Evolutionary conservation across 2,329 filamentous ascomycete genomes (phyloP).

Genomic region (Nemania bipapillata): DNA sequence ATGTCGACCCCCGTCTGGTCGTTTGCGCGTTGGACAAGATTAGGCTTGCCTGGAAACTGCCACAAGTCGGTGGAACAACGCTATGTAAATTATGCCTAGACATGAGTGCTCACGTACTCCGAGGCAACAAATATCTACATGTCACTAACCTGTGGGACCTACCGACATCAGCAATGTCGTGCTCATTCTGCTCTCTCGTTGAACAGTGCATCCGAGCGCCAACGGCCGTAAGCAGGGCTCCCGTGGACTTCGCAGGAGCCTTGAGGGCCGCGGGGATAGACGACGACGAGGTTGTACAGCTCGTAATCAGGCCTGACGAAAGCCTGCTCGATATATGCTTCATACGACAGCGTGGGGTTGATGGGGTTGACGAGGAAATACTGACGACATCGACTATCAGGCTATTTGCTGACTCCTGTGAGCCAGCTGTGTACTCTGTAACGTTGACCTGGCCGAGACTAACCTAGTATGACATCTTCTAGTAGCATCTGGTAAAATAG

Average conservation of each 20-base stretch:
- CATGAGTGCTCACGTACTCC: constrained; percentile 3
- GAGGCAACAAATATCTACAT: background rate
- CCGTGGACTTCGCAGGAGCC: constrained; percentile 1
- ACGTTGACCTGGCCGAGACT: background rate
- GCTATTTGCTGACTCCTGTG: constrained; percentile 9
- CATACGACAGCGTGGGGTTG: background rate
- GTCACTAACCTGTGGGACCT: constrained; percentile 10
- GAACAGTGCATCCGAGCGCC: constrained; percentile 19
- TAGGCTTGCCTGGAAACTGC: background rate
- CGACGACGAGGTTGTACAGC: background rate
- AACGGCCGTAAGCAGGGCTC: background rate
- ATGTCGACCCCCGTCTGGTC: constrained; percentile 8
- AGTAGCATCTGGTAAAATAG: background rate
- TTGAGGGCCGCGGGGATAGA: constrained; percentile 8
- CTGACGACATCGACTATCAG: constrained; percentile 18
- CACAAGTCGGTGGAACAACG: background rate
- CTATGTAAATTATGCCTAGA: constrained; percentile 2
- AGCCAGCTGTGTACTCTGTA: background rate
- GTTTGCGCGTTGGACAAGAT: constrained; percentile 2
- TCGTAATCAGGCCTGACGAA: constrained; percentile 3
- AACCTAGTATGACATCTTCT: background rate
- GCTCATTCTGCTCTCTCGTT: constrained; percentile 12
- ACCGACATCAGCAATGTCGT: background rate
- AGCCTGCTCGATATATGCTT: constrained; percentile 8
- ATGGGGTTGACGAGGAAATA: constrained; percentile 2